Percentiles rank a stretch among this genome's conserved stretches.
These are phyloP conservation scores for Chionographis japonica DNA, from an alignment of 106 monocot species.

Conservation along the genomic window DNA sequence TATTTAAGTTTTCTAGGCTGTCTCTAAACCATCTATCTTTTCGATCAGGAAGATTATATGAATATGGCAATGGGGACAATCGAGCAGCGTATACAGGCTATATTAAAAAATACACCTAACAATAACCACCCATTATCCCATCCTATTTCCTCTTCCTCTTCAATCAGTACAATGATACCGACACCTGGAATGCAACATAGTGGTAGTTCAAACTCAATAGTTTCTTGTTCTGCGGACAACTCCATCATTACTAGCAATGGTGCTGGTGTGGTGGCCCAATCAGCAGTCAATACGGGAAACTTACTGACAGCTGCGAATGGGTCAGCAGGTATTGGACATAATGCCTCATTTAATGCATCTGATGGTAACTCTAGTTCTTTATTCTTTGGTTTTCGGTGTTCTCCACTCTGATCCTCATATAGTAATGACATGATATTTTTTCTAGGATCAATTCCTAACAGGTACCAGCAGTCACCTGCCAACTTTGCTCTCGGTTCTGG, in stretches of 20 bases:
- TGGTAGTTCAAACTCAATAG: conserved; percentile 26
- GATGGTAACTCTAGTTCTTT: conserved; percentile 21
- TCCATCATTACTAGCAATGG: conserved; percentile 15
- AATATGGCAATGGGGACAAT: conserved; percentile 48
- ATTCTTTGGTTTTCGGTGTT: not conserved
- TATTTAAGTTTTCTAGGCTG: not conserved
- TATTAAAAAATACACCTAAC: conserved; percentile 29
- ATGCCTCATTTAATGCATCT: conserved; percentile 27
- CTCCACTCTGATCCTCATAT: not conserved
- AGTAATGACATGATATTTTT: conserved; percentile 9
- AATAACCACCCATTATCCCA: conserved; percentile 27
- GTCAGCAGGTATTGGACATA: conserved; percentile 21
- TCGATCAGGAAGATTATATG: conserved; percentile 63
- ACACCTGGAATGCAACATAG: conserved; percentile 68
- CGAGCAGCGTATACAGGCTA: conserved; percentile 39
- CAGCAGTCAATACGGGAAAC: conserved; percentile 18
- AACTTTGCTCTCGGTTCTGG: conserved; percentile 43
- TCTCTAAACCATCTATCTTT: not conserved
- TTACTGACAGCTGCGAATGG: conserved; percentile 34
- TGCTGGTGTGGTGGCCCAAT: conserved; percentile 29
- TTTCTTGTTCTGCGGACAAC: conserved; percentile 25
- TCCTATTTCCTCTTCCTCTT: conserved; percentile 41
- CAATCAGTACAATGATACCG: conserved; percentile 73
- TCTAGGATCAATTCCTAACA: conserved; percentile 47
- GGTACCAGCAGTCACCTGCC: conserved; percentile 44